phyloP scores from a whole-genome alignment of 305 asterid species.

The Rubia balearica region DNA sequence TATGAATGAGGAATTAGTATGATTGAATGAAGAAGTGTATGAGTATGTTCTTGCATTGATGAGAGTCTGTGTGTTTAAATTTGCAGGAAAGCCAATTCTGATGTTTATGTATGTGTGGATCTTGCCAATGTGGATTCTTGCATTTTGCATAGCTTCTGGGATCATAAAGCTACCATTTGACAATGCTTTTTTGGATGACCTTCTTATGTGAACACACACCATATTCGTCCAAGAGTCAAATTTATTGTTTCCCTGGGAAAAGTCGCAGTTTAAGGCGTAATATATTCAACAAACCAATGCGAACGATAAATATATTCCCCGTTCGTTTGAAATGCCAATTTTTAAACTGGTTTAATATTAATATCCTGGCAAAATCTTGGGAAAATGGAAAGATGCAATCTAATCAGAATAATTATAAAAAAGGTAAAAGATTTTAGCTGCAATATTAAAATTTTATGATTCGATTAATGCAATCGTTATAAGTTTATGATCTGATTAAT shows the following conservation, averaged over 20 bases:
- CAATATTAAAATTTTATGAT: too few relatives aligned
- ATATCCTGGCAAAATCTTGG: too few relatives aligned
- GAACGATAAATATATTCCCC: too few relatives aligned
- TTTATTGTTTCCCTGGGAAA: not conserved
- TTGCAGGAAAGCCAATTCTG: constrained; percentile 62
- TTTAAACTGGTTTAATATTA: too few relatives aligned
- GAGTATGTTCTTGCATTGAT: not conserved
- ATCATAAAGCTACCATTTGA: constrained; percentile 40
- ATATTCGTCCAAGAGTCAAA: not conserved
- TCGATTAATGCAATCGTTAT: too few relatives aligned
- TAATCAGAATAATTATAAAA: too few relatives aligned
- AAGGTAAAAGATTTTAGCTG: too few relatives aligned
- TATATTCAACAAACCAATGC: too few relatives aligned
- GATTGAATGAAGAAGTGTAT: not conserved
- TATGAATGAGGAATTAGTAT: too few relatives aligned
- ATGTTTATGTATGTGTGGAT: constrained; percentile 40
- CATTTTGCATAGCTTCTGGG: constrained; percentile 56
- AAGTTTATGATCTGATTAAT: too few relatives aligned
- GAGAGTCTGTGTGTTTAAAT: not conserved
- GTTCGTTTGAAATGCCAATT: too few relatives aligned
- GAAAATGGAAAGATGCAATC: too few relatives aligned
- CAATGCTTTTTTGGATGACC: constrained; percentile 46
- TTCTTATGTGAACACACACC: constrained; percentile 31
- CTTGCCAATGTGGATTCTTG: constrained; percentile 56
- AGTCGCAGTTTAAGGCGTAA: not conserved